Conservation (phyloP, 1,284 basidiomycete genomes). For the Ceratobasidium sp. region DNA sequence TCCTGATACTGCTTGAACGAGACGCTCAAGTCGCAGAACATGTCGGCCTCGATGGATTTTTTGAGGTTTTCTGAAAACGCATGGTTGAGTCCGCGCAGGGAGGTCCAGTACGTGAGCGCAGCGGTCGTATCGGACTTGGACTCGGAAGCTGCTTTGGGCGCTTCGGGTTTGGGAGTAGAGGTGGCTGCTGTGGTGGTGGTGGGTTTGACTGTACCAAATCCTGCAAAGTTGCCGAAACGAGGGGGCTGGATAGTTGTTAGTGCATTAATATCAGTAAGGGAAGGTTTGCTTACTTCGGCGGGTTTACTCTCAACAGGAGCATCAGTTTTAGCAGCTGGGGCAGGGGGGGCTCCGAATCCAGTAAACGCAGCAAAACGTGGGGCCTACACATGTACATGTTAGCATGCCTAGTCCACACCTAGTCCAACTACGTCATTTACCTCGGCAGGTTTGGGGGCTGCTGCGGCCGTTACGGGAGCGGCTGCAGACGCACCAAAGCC, state of each 20-base stretch:
- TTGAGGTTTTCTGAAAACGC: constrained; percentile 39
- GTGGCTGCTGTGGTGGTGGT: neutral
- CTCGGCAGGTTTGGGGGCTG: constrained; percentile 23
- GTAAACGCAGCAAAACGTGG: constrained; percentile 30
- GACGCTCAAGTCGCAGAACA: constrained; percentile 38
- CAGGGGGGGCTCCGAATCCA: constrained; percentile 21
- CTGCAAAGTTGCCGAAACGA: neutral
- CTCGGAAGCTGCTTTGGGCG: neutral
- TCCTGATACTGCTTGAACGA: constrained; percentile 36
- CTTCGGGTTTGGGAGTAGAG: constrained; percentile 10
- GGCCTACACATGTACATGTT: constrained; percentile 3
- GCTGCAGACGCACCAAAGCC: constrained; percentile 37
- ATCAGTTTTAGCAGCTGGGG: constrained; percentile 31
- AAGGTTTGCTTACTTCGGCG: constrained; percentile 13
- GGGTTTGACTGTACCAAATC: constrained; percentile 15
- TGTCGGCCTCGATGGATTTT: constrained; percentile 36
- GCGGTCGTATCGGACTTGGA: constrained; percentile 11
- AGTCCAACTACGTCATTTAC: neutral
- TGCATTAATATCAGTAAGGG: neutral
- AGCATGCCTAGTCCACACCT: neutral
- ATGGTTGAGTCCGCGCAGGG: constrained; percentile 41
- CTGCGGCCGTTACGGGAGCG: neutral
- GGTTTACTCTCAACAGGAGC: constrained; percentile 34
- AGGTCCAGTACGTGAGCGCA: constrained; percentile 39
- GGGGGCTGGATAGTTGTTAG: constrained; percentile 14